Evolutionary conservation across 331 rosid species (phyloP), one percentile per base, ranked within the genome.

Genomic region (Malus hybrid): DNA sequence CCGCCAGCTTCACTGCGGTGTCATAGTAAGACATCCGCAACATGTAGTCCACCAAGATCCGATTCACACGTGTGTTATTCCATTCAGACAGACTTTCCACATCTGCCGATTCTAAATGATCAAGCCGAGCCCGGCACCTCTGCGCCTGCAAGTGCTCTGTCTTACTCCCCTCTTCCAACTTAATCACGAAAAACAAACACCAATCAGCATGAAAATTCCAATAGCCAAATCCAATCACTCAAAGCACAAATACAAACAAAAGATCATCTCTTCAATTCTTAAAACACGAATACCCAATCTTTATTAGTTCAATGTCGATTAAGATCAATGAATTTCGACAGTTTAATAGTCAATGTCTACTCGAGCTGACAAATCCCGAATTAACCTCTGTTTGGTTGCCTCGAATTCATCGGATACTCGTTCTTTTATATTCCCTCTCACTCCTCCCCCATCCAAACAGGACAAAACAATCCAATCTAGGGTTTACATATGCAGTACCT

Each of bases 41-140:
- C 99, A 94, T 92, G 89, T 94, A 94, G 86, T 94, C 99, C 83
- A 88, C 93, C 55, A 94, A 89, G 71, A 91, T 88, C 75, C 99
- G 88, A 69, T 94, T 91, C 96, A 94, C 26, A 55, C 97, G 90
- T 34, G 89, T 84, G 81, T 75, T 79, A 75, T 85, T 88, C 96
- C 95, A 94, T 71, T 87, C 99, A 0, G 92, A 48, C 75, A 85
- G 71, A 72, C 89, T 94, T 68, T 88, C 97, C 7, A 87, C 84
- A 80, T 90, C 96, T 12, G 87, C 97, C 14, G 96, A 92, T 73
- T 88, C 99, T 70, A 94, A 85, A 78, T 94, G 99, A 75, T 82
- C 88, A 1, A 92, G 80, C 69, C 99, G 88, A n/a, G 83, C 89
- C 14, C 97, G 84, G 70, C 96, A 94, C 84, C 84, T 86, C 83